Conservation (phyloP, 2,329 filamentous ascomycete genomes). For the Metarhizium guizhouense region DNA sequence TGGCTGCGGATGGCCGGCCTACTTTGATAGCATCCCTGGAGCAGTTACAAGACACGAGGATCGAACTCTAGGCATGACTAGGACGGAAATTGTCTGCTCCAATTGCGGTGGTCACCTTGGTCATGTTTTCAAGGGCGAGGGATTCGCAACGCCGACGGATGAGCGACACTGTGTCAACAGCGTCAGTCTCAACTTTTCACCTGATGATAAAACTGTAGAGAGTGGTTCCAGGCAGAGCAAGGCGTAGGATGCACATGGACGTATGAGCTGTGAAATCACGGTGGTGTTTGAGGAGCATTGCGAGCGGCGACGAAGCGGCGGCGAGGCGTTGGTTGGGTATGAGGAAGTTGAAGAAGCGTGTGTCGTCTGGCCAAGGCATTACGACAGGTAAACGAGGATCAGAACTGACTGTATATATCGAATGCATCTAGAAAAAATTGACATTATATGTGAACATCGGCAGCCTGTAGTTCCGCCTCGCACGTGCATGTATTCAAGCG, state of each 20-base stretch:
- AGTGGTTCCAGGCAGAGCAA: constrained; percentile 26
- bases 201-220: constrained; percentile 46
- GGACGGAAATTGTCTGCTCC: constrained; percentile 88
- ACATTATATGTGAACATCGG: too few species aligned
- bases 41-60: constrained; percentile 81
- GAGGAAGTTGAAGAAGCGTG: neutral
- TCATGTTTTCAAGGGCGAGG: constrained; percentile 92
- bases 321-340: neutral
- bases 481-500: too few species aligned
- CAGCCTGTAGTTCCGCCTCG: too few species aligned
- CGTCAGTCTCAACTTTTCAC: constrained; percentile 74
- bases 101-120: constrained; percentile 92
- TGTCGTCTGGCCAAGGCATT: neutral
- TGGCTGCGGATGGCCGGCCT: constrained; percentile 95
- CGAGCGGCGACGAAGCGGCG: neutral
- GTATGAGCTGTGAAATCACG: neutral
- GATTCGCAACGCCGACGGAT: constrained; percentile 76
- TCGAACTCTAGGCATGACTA: constrained; percentile 65
- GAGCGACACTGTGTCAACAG: constrained; percentile 98
- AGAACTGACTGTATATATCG: too few species aligned
- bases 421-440: too few species aligned
- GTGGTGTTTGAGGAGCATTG: neutral
- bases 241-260: constrained; percentile 12
- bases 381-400: too few species aligned
- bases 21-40: constrained; percentile 90